Evolutionary conservation across 805 yeast species (phyloP).

Genomic region (Barnettozyma vustinii): DNA sequence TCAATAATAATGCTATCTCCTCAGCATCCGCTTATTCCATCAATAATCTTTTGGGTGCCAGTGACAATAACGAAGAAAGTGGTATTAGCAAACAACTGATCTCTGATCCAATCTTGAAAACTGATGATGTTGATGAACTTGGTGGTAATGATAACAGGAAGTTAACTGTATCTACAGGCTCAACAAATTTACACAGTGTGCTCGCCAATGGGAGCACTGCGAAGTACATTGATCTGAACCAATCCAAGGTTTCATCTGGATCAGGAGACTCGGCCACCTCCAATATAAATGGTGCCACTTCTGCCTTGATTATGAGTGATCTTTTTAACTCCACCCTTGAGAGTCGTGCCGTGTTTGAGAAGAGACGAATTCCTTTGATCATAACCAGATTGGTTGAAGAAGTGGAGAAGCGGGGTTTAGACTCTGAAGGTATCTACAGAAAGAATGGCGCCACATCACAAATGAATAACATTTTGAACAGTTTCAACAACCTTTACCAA

Average conservation of each 20-base stretch:
- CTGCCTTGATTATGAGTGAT: constrained; percentile 19
- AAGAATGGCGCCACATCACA: constrained; percentile 52
- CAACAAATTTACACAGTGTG: background rate
- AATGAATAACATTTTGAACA: constrained; percentile 30
- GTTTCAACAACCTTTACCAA: constrained; percentile 26
- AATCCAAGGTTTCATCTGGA: constrained; percentile 6
- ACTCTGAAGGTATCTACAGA: constrained; percentile 83
- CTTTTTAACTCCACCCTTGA: constrained; percentile 47
- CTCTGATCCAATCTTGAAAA: constrained; percentile 32
- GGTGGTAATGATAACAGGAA: constrained; percentile 34
- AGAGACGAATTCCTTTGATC: constrained; percentile 59
- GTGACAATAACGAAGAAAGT: constrained; percentile 12
- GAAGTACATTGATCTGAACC: constrained; percentile 10
- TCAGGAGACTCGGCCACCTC: constrained; percentile 6
- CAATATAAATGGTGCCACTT: background rate
- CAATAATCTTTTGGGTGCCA: constrained; percentile 12
- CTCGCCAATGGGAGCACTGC: constrained; percentile 15
- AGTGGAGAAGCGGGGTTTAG: constrained; percentile 73
- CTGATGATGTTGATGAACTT: constrained; percentile 27
- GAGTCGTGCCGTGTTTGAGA: constrained; percentile 57
- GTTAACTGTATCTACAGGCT: constrained; percentile 10
- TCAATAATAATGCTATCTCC: constrained; percentile 13
- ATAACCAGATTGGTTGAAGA: constrained; percentile 67
- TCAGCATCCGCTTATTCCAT: constrained; percentile 20
- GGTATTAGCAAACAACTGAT: constrained; percentile 24